Base-by-base conservation (phyloP, 352 stramenopile species). In the Pythium sp. region DNA sequence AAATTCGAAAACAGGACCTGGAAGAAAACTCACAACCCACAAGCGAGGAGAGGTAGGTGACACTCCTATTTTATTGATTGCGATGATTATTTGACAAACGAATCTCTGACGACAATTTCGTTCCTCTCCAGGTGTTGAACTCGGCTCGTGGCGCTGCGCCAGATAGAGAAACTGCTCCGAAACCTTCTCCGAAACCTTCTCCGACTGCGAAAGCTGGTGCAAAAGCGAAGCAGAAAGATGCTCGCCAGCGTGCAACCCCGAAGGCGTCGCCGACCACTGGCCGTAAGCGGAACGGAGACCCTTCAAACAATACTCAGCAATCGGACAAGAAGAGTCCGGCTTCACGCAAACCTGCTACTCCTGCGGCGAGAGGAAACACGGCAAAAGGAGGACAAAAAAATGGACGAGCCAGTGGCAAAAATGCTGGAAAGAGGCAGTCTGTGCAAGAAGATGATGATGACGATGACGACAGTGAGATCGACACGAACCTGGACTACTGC, bases 401-500 rank as follows among this genome's bases (percentile, higher is more conserved):
- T n/a, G 43, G 28, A 9, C 60, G 43, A 47, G 32, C 36, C 5
- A 6, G 11, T 14, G 5, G 15, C 2, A 67, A 67, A 15, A 30
- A 43, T 46, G 22, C 51, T 1, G 22, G n/a, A 9, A 65, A 65
- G 67, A 64, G 55, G 11, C 59, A 71, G 41, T 36, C 58, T n/a
- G 53, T 43, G 1, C 26, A 62, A 8, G 66, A 67, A 72, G 26
- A 53, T 1, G 70, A 76, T 15, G 64, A 71, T 12, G 65, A 68
- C 1, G 68, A 74, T 53, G 76, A 78, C 0, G 79, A 89, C 1
- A 88, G 78, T 22, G 86, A 94, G 67, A 71, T 93, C 4, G 87
- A 95, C 62, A 78, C 79, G 18, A 95, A 95, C 61, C 71, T 95
- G 36, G 87, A 95, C 71, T 95, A 89, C 58, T 95, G 87, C 63